A percentile compares a stretch with the other conserved stretches of the same genome.
Conservation (phyloP, 495 filamentous ascomycete species). For the Bacidia rubella region DNA sequence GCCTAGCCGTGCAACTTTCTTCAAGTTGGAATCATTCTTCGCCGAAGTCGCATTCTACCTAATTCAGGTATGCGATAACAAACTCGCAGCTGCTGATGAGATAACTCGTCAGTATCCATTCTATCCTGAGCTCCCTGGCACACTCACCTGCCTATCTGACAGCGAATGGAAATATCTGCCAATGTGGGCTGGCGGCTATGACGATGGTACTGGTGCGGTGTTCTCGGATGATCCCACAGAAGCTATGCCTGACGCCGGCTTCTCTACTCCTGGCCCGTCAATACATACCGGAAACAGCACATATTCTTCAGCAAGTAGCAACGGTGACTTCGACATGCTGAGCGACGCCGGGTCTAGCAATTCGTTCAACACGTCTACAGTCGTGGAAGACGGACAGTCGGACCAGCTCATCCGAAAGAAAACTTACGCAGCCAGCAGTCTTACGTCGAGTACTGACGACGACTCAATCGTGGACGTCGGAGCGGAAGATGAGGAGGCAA, state of each 20-base stretch:
- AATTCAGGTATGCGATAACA: conserved; percentile 5
- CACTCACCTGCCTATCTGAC: conserved; percentile 33
- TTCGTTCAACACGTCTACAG: conserved; percentile 16
- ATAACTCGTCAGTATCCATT: conserved; percentile 4
- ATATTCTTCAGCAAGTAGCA: conserved; percentile 16
- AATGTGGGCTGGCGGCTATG: conserved; percentile 41
- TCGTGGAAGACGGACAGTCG: conserved; percentile 19
- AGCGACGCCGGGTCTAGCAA: conserved; percentile 12
- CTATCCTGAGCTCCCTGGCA: conserved; percentile 23
- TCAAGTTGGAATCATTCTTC: conserved; percentile 9
- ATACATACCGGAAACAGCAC: conserved; percentile 27
- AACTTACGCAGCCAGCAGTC: conserved; percentile 15
- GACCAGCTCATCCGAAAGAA: conserved; percentile 15
- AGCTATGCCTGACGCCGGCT: conserved; percentile 22
- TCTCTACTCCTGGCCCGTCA: conserved; percentile 31
- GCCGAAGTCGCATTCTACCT: conserved; percentile 15
- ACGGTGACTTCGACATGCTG: conserved; percentile 22
- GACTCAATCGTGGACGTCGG: conserved; percentile 9
- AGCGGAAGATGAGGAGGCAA: conserved; percentile 12
- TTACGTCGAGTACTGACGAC: conserved; percentile 6
- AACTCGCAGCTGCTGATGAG: conserved; percentile 13
- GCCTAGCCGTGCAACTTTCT: conserved; percentile 1
- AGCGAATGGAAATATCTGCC: conserved; percentile 40
- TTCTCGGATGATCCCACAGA: conserved; percentile 31
- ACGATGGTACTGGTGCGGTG: conserved; percentile 41